A percentile compares a stretch with the other conserved stretches of the same genome.
Evolutionary conservation across 2,329 filamentous ascomycete species (phyloP).

Genomic region (Alternaria rosae): DNA sequence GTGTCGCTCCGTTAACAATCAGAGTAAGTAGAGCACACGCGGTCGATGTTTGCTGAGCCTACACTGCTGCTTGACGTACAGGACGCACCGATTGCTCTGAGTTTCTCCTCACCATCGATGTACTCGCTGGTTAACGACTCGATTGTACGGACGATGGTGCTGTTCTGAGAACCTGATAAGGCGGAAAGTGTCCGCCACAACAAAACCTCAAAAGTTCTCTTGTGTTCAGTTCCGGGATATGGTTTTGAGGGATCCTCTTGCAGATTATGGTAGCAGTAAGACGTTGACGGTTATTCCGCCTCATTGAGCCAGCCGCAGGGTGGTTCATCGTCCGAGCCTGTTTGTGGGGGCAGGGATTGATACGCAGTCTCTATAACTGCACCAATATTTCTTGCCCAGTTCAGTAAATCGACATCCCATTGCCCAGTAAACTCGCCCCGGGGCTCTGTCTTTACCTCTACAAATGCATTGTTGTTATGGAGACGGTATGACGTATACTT

Average conservation of each 20-base stretch:
- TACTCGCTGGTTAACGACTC: not conserved
- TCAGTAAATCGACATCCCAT: too few relatives aligned
- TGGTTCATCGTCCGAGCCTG: not conserved
- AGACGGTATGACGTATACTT: not conserved
- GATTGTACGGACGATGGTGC: not conserved
- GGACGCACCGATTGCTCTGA: not conserved
- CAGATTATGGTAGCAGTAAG: not conserved
- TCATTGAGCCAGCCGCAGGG: not conserved
- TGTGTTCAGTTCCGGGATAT: not conserved
- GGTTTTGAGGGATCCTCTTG: not conserved
- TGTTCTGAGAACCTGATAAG: not conserved
- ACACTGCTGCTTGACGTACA: not conserved
- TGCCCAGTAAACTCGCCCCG: too few relatives aligned
- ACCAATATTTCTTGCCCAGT: not conserved
- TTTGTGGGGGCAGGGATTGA: not conserved
- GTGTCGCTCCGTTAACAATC: not conserved
- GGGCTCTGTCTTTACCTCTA: not conserved
- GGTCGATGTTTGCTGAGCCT: not conserved
- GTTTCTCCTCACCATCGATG: accelerated
- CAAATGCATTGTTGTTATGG: not conserved
- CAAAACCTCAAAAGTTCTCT: not conserved
- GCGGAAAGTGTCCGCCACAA: not conserved
- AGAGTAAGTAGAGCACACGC: not conserved
- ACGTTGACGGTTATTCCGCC: not conserved
- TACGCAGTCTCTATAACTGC: not conserved